phyloP scores from a whole-genome alignment of 177 flowering plant species.

The Vitis hybrid region DNA sequence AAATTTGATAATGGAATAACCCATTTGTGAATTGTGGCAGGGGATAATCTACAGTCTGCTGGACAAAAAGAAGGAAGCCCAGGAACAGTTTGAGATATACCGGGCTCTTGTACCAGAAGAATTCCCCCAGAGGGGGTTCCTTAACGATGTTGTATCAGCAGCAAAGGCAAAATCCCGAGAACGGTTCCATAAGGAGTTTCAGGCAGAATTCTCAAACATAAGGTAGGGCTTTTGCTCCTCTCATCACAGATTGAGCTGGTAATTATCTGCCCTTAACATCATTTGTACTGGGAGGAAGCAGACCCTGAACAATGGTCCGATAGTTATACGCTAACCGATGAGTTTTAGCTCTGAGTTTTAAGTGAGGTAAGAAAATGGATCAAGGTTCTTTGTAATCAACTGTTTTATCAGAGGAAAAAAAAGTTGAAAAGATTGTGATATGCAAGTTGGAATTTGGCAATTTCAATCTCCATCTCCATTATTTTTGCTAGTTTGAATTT shows the following conservation, averaged over 20 bases:
- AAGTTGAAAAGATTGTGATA: no score
- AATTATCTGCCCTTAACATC: no score
- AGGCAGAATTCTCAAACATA: slow-evolving; percentile 30
- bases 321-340: no score
- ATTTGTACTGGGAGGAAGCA: no score
- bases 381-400: no score
- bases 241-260: background rate
- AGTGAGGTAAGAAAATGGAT: no score
- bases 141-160: slow-evolving; percentile 72
- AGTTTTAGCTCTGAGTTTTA: no score
- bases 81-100: slow-evolving; percentile 71
- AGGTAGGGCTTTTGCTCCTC: background rate
- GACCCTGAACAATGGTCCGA: no score
- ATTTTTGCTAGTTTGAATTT: no score
- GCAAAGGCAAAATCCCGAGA: slow-evolving; percentile 64
- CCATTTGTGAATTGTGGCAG: slow-evolving; percentile 33
- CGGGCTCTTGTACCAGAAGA: slow-evolving; percentile 80
- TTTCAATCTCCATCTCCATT: no score
- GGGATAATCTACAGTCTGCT: slow-evolving; percentile 81
- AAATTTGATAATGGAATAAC: background rate
- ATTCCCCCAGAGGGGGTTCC: slow-evolving; percentile 82
- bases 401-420: no score
- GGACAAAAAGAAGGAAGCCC: slow-evolving; percentile 76
- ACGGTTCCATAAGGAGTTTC: slow-evolving; percentile 51
- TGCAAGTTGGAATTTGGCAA: no score